Evolutionary conservation across 2,329 filamentous ascomycete species (phyloP).

Genomic region (Penicillium polonicum): DNA sequence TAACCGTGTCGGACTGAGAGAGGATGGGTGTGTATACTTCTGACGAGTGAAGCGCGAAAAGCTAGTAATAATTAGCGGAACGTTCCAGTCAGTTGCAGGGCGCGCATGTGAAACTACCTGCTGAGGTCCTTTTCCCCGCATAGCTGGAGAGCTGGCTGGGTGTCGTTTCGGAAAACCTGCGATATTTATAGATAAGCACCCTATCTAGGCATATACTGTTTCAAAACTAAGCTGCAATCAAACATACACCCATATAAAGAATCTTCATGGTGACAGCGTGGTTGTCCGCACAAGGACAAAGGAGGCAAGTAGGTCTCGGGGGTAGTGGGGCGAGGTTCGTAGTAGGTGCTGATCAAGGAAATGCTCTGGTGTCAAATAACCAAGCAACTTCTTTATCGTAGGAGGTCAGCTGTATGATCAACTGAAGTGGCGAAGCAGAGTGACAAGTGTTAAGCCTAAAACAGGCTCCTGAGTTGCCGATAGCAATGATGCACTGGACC

Average conservation of each 20-base stretch:
- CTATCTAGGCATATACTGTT: neutral
- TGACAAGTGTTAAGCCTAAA: conserved; percentile 18
- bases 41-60: conserved; percentile 78
- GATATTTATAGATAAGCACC: neutral
- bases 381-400: neutral
- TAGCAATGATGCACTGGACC: conserved; percentile 13
- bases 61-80: conserved; percentile 18
- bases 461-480: conserved; percentile 9
- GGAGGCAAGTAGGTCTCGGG: conserved; percentile 1
- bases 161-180: conserved; percentile 80
- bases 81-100: neutral
- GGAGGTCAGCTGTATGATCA: conserved; percentile 1
- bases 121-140: conserved; percentile 73
- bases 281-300: conserved; percentile 7
- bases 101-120: conserved; percentile 30
- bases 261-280: conserved; percentile 68
- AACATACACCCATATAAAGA: conserved; percentile 78
- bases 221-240: neutral
- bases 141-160: conserved; percentile 73
- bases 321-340: neutral
- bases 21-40: conserved; percentile 52
- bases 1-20: conserved; percentile 2
- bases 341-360: neutral
- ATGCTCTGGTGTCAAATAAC: neutral
- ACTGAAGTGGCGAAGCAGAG: conserved; percentile 4